phyloP scores from a whole-genome alignment of 306 rosid species.

The Acacia crassicarpa region DNA sequence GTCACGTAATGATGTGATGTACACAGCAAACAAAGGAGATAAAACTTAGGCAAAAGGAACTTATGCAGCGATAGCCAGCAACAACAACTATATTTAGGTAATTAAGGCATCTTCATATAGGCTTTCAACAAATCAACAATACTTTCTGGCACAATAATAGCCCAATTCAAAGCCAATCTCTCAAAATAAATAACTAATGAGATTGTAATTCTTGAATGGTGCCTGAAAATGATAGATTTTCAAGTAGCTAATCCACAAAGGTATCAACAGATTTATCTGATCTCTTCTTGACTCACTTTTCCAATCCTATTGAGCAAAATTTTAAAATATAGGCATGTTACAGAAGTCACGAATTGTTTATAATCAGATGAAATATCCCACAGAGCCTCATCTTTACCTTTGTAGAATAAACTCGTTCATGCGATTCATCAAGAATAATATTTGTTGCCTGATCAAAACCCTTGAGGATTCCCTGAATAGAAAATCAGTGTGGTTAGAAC shows the following conservation, averaged over 20 bases:
- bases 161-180: conserved; percentile 8
- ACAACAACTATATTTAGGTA: not conserved
- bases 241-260: not conserved
- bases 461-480: conserved; percentile 74
- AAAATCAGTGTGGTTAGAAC: not conserved
- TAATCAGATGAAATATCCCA: not conserved
- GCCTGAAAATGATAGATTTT: not conserved
- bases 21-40: not conserved
- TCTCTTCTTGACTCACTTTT: not conserved
- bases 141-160: not conserved
- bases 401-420: conserved; percentile 93
- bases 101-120: not conserved
- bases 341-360: not conserved
- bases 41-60: not conserved
- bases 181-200: not conserved
- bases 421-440: conserved; percentile 97
- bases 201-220: not conserved
- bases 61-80: conserved; percentile 5
- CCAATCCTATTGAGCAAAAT: not conserved
- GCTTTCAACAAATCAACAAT: not conserved
- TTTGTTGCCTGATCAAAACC: conserved; percentile 99
- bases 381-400: conserved; percentile 54
- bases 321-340: not conserved
- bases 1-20: not conserved
- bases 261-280: not conserved